phyloP scores from a whole-genome alignment of 2,329 filamentous ascomycete species.

The Pseudocercospora macadamiae region DNA sequence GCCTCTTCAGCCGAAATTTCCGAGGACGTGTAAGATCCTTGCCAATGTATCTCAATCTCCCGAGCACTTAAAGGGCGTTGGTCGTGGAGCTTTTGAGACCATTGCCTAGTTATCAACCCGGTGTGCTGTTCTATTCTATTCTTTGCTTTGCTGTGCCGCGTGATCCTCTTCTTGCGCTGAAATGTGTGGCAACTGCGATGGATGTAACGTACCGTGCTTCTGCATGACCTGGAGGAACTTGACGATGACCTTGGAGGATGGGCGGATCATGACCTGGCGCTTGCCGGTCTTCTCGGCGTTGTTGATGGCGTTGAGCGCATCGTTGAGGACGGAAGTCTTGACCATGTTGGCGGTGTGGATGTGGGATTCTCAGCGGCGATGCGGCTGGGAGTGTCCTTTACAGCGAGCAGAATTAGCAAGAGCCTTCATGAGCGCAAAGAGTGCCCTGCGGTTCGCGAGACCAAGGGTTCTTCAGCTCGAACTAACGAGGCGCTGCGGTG shows the following conservation, averaged over 20 bases:
- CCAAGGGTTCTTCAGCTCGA: conserved; percentile 71
- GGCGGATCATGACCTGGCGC: conserved; percentile 98
- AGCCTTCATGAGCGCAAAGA: conserved; percentile 69
- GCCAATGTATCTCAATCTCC: conserved; percentile 76
- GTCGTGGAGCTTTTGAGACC: conserved; percentile 79
- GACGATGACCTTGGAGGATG: conserved; percentile 98
- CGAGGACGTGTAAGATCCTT: conserved; percentile 98
- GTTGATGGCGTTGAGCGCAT: conserved; percentile 87
- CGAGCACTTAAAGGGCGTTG: conserved; percentile 99
- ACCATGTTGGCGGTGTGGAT: conserved; percentile 82
- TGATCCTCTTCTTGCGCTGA: conserved; percentile 28
- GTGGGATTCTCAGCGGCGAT: conserved; percentile 72
- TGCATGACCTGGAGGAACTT: conserved; percentile 99
- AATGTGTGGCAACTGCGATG: conserved; percentile 12
- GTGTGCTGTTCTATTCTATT: conserved; percentile 42
- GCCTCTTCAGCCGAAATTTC: conserved; percentile 71
- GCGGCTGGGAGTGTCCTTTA: conserved; percentile 64
- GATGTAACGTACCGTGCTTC: conserved; percentile 96
- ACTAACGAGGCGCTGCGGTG: conserved; percentile 51
- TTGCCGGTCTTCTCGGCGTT: conserved; percentile 99
- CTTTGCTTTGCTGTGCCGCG: background rate
- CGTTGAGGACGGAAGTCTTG: conserved; percentile 98
- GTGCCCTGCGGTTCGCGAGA: conserved; percentile 60
- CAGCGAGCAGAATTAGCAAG: conserved; percentile 44
- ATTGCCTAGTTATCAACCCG: conserved; percentile 99